Percentiles rank a stretch among this genome's conserved stretches.
These are phyloP conservation scores for Monascus ruber DNA, from an alignment of 2,329 filamentous ascomycete species.

Conservation along the genomic window DNA sequence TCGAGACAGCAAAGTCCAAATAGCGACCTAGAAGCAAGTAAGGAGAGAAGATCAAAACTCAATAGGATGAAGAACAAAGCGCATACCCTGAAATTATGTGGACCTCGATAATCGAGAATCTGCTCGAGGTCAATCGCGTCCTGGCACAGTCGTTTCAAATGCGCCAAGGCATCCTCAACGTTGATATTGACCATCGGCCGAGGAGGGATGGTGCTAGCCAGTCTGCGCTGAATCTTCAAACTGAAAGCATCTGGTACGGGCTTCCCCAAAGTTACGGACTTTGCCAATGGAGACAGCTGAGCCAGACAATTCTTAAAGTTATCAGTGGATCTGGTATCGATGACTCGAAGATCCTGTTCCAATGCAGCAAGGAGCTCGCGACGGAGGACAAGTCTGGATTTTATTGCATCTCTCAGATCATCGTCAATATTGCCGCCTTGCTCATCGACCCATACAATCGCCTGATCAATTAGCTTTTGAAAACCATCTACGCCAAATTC, in stretches of 20 bases:
- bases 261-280: constrained; percentile 51
- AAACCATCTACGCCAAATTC: constrained; percentile 49
- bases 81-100: constrained; percentile 58
- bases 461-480: constrained; percentile 42
- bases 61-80: constrained; percentile 5
- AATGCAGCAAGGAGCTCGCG: constrained; percentile 35
- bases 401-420: constrained; percentile 44
- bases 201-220: constrained; percentile 89
- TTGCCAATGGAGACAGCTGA: constrained; percentile 45
- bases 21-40: constrained; percentile 47
- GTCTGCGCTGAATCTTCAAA: constrained; percentile 74
- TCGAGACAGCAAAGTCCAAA: constrained; percentile 62
- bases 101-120: constrained; percentile 56
- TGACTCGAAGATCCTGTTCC: constrained; percentile 22
- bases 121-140: constrained; percentile 60
- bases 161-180: constrained; percentile 58
- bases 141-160: constrained; percentile 58
- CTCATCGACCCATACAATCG: constrained; percentile 40
- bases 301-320: constrained; percentile 23
- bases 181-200: constrained; percentile 72
- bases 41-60: constrained; percentile 1
- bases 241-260: constrained; percentile 72
- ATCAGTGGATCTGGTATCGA: constrained; percentile 18
- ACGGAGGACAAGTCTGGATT: constrained; percentile 55
- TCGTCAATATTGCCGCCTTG: constrained; percentile 21